These are phyloP conservation scores for Dryadomyces quercus-mongolicae DNA, from an alignment of 2,329 filamentous ascomycete species.

Conservation along the genomic window DNA sequence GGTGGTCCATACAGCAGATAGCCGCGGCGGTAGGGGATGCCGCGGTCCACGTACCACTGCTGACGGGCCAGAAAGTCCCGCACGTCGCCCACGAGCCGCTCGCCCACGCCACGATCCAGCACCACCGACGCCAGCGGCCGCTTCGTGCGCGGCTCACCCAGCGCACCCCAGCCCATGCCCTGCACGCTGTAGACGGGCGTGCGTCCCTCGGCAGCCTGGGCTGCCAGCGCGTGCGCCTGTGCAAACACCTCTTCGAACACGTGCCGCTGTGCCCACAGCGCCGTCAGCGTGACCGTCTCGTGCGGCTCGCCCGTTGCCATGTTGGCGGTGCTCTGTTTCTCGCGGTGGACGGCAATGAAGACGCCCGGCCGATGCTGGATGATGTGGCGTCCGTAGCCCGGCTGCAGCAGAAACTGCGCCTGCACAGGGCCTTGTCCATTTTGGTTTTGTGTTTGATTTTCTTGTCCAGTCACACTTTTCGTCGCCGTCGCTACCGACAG, in stretches of 20 bases:
- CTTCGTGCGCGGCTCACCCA: slow-evolving; percentile 78
- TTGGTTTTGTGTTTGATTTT: slow-evolving; percentile 42
- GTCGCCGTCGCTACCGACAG: slow-evolving; percentile 42
- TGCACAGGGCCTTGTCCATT: slow-evolving; percentile 56
- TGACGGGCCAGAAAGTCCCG: slow-evolving; percentile 68
- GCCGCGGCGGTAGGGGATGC: slow-evolving; percentile 81
- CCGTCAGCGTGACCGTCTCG: slow-evolving; percentile 86
- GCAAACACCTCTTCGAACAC: slow-evolving; percentile 84
- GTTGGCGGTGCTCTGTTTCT: slow-evolving; percentile 75
- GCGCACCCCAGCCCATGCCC: slow-evolving; percentile 71
- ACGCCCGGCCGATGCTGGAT: slow-evolving; percentile 69
- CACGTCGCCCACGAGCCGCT: slow-evolving; percentile 68
- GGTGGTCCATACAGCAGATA: slow-evolving; percentile 85
- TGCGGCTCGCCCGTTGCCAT: slow-evolving; percentile 78
- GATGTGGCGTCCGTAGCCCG: slow-evolving; percentile 81
- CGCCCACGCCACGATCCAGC: slow-evolving; percentile 71
- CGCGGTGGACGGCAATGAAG: slow-evolving; percentile 75
- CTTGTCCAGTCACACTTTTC: slow-evolving; percentile 41
- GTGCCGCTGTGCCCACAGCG: slow-evolving; percentile 77
- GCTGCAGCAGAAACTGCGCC: slow-evolving; percentile 78
- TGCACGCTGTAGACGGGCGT: slow-evolving; percentile 82
- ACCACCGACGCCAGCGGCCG: slow-evolving; percentile 81
- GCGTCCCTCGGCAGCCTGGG: slow-evolving; percentile 76
- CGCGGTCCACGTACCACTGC: slow-evolving; percentile 87
- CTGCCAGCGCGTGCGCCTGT: slow-evolving; percentile 73